Conservation (phyloP, 2,329 filamentous ascomycete genomes). For the Nemania sp. region DNA sequence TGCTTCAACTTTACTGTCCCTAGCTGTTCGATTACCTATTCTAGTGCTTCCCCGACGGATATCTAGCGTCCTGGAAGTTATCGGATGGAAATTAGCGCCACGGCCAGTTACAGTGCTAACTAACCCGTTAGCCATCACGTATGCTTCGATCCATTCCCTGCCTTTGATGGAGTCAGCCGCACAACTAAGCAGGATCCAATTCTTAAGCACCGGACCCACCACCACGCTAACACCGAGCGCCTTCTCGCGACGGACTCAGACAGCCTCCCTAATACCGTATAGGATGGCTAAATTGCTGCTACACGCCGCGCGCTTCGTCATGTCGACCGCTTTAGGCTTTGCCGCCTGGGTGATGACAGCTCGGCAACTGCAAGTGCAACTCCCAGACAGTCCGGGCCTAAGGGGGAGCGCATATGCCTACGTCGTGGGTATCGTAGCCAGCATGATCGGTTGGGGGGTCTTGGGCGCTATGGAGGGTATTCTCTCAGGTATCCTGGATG, state of each 20-base stretch:
- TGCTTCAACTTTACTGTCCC: conserved; percentile 78
- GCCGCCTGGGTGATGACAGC: conserved; percentile 97
- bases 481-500: conserved; percentile 84
- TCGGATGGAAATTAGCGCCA: conserved; percentile 80
- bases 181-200: conserved; percentile 79
- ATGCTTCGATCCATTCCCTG: conserved; percentile 90
- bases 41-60: conserved; percentile 78
- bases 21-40: conserved; percentile 82
- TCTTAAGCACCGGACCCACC: conserved; percentile 75
- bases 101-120: conserved; percentile 84
- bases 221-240: conserved; percentile 68
- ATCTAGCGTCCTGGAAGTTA: conserved; percentile 67
- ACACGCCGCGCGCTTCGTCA: conserved; percentile 87
- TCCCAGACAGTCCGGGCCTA: conserved; percentile 57
- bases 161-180: conserved; percentile 77
- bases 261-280: conserved; percentile 75
- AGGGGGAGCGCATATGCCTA: conserved; percentile 92
- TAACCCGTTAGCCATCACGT: conserved; percentile 89
- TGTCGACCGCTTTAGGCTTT: conserved; percentile 87
- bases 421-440: conserved; percentile 87
- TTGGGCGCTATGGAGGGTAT: conserved; percentile 90
- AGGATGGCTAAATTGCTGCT: conserved; percentile 88
- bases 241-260: conserved; percentile 50
- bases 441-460: conserved; percentile 93
- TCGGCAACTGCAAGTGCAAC: conserved; percentile 69